Conservation (phyloP, 257 asterid genomes). For the Penstemon barbatus region DNA sequence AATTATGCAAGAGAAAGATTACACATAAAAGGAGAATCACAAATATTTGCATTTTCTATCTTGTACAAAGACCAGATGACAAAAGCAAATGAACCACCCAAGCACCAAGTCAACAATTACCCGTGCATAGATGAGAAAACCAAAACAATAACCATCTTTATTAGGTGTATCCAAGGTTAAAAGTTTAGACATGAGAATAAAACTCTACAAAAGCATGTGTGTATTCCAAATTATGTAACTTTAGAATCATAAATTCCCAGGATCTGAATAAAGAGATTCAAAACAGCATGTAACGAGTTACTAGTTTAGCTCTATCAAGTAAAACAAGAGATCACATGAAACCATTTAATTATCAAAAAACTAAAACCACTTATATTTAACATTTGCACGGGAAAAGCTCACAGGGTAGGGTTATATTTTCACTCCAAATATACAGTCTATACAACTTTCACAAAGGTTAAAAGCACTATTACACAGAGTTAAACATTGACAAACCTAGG, state of each 20-base stretch:
- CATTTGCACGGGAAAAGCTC: too few relatives aligned
- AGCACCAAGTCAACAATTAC: not conserved
- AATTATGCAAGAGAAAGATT: slow-evolving; percentile 2
- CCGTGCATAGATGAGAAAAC: not conserved
- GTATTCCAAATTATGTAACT: not conserved
- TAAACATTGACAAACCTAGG: too few relatives aligned
- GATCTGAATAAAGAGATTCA: not conserved
- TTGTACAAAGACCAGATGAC: not conserved
- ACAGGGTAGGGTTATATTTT: too few relatives aligned
- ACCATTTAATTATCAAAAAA: too few relatives aligned
- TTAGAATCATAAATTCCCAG: not conserved
- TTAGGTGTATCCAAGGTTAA: not conserved
- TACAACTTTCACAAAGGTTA: too few relatives aligned
- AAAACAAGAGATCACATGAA: too few relatives aligned
- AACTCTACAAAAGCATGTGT: not conserved
- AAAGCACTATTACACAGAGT: too few relatives aligned
- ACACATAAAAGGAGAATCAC: not conserved
- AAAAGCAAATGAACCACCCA: not conserved
- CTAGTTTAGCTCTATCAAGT: too few relatives aligned
- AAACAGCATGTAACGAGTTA: too few relatives aligned
- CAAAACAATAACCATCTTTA: too few relatives aligned
- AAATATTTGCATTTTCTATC: not conserved
- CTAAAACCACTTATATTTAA: too few relatives aligned
- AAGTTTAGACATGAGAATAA: slow-evolving; percentile 4
- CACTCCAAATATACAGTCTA: too few relatives aligned